Percentiles rank a stretch among this genome's conserved stretches.
Conservation (phyloP, 768 basidiomycete species). For the Auricularia sp. region DNA sequence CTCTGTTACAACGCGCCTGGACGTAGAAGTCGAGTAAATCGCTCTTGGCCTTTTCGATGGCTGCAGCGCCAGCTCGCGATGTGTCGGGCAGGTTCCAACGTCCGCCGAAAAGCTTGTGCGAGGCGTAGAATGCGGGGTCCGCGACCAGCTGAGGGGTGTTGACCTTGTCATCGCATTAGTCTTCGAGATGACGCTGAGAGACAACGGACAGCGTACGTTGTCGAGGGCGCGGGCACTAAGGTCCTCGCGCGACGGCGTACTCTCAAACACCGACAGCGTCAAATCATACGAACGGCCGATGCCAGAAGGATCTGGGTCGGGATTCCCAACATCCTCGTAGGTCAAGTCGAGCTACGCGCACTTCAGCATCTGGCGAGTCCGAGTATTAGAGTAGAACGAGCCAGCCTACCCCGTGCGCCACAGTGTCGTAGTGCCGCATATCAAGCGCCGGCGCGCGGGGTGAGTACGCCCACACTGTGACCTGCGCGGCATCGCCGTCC, state of each 20-base stretch:
- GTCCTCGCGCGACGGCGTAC: neutral
- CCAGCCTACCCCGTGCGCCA: neutral
- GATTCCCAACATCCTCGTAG: neutral
- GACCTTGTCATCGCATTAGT: neutral
- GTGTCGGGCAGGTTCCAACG: neutral
- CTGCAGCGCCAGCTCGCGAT: neutral
- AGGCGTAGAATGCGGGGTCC: neutral
- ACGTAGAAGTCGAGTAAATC: neutral
- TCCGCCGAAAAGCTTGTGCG: neutral
- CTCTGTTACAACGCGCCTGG: neutral
- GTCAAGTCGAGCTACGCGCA: neutral
- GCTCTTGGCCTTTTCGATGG: neutral
- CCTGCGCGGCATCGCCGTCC: neutral
- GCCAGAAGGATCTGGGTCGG: neutral
- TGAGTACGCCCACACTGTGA: neutral
- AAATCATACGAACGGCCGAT: neutral
- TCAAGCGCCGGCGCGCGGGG: neutral
- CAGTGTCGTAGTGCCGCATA: slow-evolving; percentile 1
- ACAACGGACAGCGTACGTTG: neutral
- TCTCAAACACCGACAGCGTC: neutral
- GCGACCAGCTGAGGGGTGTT: neutral
- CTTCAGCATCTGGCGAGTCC: neutral
- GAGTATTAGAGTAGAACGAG: neutral
- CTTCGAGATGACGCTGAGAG: neutral
- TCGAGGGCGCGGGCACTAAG: neutral